Conservation (phyloP, 2,329 filamentous ascomycete species). For the Chlorencoelia australis region DNA sequence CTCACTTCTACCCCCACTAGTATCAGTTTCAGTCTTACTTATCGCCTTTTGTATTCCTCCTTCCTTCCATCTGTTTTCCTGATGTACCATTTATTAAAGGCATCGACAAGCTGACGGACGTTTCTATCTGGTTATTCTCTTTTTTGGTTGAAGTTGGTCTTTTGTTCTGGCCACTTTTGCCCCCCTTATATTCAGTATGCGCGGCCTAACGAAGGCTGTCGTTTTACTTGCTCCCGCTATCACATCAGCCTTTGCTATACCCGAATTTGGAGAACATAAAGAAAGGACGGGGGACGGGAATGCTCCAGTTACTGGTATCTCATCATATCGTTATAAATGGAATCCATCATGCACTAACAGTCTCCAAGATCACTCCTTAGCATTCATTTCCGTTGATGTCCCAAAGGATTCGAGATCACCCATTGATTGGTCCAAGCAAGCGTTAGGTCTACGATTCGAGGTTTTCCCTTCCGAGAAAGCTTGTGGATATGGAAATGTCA, state of each 20-base stretch:
- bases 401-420: constrained; percentile 13
- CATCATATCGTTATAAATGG: no score
- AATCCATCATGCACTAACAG: no score
- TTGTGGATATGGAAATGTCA: constrained; percentile 38
- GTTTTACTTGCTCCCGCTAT: constrained; percentile 22
- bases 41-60: no score
- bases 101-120: no score
- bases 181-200: constrained; percentile 17
- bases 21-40: no score
- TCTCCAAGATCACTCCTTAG: constrained; percentile 11
- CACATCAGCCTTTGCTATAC: constrained; percentile 19
- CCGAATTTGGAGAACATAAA: no score
- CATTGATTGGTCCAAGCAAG: constrained; percentile 11
- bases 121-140: no score
- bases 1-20: no score
- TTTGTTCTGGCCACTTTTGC: neutral
- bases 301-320: no score
- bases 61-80: no score
- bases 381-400: constrained; percentile 13
- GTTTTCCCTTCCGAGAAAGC: constrained; percentile 35
- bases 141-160: neutral
- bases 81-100: no score
- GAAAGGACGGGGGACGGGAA: no score
- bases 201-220: constrained; percentile 23
- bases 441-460: constrained; percentile 31